These are phyloP conservation scores for Cladosporium cucumerinum DNA, from an alignment of 2,329 filamentous ascomycete genomes.

Conservation along the genomic window DNA sequence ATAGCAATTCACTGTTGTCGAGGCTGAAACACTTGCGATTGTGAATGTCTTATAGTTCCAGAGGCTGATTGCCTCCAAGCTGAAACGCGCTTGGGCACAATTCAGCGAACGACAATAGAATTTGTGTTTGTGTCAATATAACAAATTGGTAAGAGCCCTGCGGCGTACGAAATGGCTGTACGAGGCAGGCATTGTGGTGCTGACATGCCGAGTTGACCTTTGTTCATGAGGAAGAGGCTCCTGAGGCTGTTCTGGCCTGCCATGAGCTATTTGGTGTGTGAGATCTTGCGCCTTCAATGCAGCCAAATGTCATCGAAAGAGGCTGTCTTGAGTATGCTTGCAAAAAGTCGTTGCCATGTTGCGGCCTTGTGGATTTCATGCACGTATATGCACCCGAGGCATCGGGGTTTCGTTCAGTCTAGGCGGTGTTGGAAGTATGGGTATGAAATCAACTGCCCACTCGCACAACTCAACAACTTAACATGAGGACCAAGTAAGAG, in stretches of 20 bases:
- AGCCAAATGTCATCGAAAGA: too few species aligned
- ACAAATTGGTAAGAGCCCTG: not conserved
- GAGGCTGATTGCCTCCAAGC: not conserved
- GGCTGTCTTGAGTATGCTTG: too few species aligned
- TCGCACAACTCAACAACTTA: not conserved
- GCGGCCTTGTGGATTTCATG: not conserved
- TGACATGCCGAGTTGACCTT: not conserved
- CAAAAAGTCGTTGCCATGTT: too few species aligned
- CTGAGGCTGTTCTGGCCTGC: not conserved
- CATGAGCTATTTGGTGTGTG: too few species aligned
- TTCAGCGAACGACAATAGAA: not conserved
- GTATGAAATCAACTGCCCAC: not conserved
- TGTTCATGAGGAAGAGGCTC: not conserved
- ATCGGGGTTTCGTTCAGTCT: not conserved
- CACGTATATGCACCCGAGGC: not conserved
- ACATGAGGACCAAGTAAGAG: not conserved
- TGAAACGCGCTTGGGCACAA: not conserved
- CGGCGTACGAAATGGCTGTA: not conserved
- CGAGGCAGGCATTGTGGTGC: not conserved
- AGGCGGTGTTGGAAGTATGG: not conserved
- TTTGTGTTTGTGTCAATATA: not conserved
- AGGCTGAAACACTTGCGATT: not conserved
- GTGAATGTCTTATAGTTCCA: not conserved
- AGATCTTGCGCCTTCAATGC: too few species aligned
- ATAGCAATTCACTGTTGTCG: not conserved